Conservation (phyloP, 129 eudicot genomes). For the Pseudognaphalium luteoalbum region DNA sequence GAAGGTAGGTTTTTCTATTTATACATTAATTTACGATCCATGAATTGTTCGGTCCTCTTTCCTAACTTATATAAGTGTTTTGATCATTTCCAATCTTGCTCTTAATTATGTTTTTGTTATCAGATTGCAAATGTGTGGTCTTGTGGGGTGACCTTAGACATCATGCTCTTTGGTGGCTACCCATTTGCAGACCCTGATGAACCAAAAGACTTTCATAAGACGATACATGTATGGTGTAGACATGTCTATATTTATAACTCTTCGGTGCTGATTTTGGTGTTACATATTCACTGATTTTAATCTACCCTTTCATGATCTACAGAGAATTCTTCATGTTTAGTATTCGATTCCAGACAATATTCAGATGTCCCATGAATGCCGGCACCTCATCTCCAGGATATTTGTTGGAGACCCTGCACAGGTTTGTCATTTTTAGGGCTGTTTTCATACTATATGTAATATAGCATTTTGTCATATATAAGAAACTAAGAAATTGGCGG, state of each 20-base stretch:
- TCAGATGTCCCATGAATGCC: slow-evolving; percentile 70
- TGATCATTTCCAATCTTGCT: background rate
- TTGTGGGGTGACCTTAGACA: slow-evolving; percentile 95
- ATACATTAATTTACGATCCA: background rate
- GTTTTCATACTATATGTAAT: background rate
- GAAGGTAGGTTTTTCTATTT: slow-evolving; percentile 50
- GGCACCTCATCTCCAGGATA: slow-evolving; percentile 85
- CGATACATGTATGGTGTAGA: slow-evolving; percentile 54
- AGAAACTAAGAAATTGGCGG: background rate
- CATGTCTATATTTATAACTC: background rate
- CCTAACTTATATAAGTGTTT: background rate
- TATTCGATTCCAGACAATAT: slow-evolving; percentile 78
- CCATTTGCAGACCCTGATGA: slow-evolving; percentile 94
- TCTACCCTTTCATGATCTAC: slow-evolving; percentile 28
- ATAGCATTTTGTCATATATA: background rate
- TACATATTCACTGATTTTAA: background rate
- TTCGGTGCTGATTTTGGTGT: background rate
- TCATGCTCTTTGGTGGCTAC: slow-evolving; percentile 93
- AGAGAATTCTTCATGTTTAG: slow-evolving; percentile 79
- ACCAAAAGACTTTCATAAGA: slow-evolving; percentile 89
- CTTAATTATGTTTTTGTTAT: slow-evolving; percentile 16
- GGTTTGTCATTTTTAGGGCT: slow-evolving; percentile 39
- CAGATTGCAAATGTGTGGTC: slow-evolving; percentile 99
- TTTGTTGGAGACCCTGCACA: slow-evolving; percentile 85
- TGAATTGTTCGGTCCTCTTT: background rate